These are phyloP conservation scores for Phialemoniopsis sp. DNA, from an alignment of 2,329 filamentous ascomycete genomes.

Conservation along the genomic window DNA sequence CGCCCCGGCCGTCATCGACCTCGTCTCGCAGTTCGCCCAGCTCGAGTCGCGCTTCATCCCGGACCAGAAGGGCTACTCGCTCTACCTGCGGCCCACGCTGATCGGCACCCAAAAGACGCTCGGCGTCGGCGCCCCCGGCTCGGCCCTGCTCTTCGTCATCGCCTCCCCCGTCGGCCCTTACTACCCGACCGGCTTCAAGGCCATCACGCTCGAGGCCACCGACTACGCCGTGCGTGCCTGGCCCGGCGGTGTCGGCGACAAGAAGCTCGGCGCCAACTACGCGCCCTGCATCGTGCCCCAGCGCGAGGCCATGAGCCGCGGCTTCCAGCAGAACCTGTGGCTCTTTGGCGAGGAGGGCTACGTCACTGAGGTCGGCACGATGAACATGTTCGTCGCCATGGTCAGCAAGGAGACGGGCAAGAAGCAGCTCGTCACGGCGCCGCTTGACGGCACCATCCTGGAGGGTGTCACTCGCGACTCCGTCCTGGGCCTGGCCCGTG, in stretches of 20 bases:
- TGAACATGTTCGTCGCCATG: slow-evolving; percentile 94
- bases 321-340: slow-evolving; percentile 98
- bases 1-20: slow-evolving; percentile 66
- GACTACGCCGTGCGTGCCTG: slow-evolving; percentile 96
- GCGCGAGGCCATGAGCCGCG: slow-evolving; percentile 81
- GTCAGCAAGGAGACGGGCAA: slow-evolving; percentile 82
- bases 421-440: slow-evolving; percentile 91
- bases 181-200: slow-evolving; percentile 98
- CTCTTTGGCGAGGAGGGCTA: slow-evolving; percentile 93
- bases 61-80: slow-evolving; percentile 78
- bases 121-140: slow-evolving; percentile 87
- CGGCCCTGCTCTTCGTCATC: slow-evolving; percentile 89
- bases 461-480: slow-evolving; percentile 94
- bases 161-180: slow-evolving; percentile 95
- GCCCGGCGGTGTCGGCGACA: slow-evolving; percentile 96
- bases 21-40: slow-evolving; percentile 76
- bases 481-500: slow-evolving; percentile 78
- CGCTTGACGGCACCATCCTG: slow-evolving; percentile 92
- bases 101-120: slow-evolving; percentile 96
- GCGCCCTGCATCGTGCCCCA: slow-evolving; percentile 98
- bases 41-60: slow-evolving; percentile 90
- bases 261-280: slow-evolving; percentile 98
- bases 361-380: slow-evolving; percentile 95
- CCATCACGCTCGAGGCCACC: slow-evolving; percentile 89
- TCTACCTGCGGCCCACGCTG: slow-evolving; percentile 94